Evolutionary conservation across 1,284 basidiomycete species (phyloP), one percentile per base, ranked within the genome.

Genomic region (Pulchroboletus neoregius): DNA sequence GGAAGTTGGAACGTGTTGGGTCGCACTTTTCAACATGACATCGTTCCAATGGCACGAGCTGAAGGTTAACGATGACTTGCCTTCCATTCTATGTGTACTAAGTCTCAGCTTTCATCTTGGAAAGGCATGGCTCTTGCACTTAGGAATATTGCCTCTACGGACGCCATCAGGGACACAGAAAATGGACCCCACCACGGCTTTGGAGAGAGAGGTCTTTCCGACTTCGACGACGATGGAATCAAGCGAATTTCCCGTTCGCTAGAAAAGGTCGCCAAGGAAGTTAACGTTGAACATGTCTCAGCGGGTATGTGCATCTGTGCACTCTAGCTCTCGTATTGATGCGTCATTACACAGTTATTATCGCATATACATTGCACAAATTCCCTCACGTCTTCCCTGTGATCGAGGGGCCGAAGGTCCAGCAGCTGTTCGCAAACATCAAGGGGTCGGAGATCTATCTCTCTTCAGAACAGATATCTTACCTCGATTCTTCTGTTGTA

Each of bases 1-100:
- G 79, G 78, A 22, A 53, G 55, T 16, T 82, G 73, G 73, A 74
- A 69, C 52, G 66, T 78, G 39, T 57, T 71, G 43, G 51, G 63
- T 41, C 68, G 76, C 38, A 72, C 74, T 49, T 68, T 80, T 48
- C 78, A 79, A 66, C 68, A 75, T 8, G 79, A 82, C 23, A 74
- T 82, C 54, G 68, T 82, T 42, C 78, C 78, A 16, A 80, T 81
- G 79, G 8, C 63, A 60, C 20, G 63, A 67, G 16, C 31, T 26
- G 26, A 54, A 58, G 38, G 70, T 72, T 40, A 73, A 74, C 38
- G 16, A 39, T 32, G 16, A 26, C 24, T 26, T 26, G 24, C 2
- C 7, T 7, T 32, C 31, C 15, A 16, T 16, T 16, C 9, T 32
- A 32, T 15, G 15, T 32, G 31, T 9, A n/a, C n/a, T n/a, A 32